A percentile compares a stretch with the other conserved stretches of the same genome.
Evolutionary conservation across 305 asterid species (phyloP).

Genomic region (Solanum hybrid): DNA sequence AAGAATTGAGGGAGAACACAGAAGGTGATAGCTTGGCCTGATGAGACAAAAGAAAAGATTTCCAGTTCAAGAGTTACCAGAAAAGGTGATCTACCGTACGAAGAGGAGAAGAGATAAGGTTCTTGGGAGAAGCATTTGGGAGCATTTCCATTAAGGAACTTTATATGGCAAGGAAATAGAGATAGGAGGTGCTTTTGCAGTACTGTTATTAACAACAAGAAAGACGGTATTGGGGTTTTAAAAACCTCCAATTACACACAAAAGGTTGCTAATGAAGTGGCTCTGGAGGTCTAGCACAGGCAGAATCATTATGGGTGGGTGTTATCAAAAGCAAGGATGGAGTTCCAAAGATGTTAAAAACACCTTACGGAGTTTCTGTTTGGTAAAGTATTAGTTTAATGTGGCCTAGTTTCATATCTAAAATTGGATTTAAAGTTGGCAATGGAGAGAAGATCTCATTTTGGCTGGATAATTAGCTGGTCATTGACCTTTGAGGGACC

Average conservation of each 20-base stretch:
- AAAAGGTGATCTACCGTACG: not conserved
- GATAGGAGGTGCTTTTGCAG: not conserved
- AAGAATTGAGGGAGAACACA: not conserved
- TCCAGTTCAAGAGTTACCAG: not conserved
- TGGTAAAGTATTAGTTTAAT: not conserved
- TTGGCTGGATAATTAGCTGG: not conserved
- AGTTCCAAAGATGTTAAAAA: not conserved
- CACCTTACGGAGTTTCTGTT: not conserved
- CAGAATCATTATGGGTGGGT: not conserved
- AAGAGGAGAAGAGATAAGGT: not conserved
- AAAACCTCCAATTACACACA: not conserved
- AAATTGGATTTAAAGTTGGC: not conserved
- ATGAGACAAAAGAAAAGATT: not conserved
- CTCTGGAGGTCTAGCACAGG: not conserved
- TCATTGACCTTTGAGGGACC: not conserved
- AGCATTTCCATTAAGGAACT: not conserved
- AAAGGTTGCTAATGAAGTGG: not conserved
- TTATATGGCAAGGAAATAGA: not conserved
- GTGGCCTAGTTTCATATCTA: not conserved
- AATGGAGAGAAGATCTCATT: not conserved
- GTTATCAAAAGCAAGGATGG: not conserved
- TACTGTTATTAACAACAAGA: not conserved
- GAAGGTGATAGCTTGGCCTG: not conserved
- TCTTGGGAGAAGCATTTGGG: not conserved
- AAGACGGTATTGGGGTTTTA: not conserved